Evolutionary conservation across 2,329 filamentous ascomycete genomes (phyloP), one percentile per base, ranked within the genome.

Genomic region (Curvularia spicifera): DNA sequence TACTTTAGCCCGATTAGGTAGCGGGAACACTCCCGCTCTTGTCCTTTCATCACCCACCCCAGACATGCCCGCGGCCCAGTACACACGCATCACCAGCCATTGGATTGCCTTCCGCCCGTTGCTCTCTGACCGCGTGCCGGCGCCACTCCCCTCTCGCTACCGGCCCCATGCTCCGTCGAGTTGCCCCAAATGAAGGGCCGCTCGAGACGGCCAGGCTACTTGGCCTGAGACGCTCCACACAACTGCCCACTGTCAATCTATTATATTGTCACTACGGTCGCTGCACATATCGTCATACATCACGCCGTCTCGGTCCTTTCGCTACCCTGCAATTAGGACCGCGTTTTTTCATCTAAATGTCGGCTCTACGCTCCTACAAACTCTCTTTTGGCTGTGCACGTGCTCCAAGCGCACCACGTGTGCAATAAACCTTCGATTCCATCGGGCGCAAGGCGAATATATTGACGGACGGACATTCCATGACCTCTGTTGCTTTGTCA

Each of bases 161-260:
- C 50, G 46, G 33, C 29, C 53, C 59, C 57, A 53, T 52, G 44
- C 53, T 58, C 69, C 69, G 66, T 57, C 62, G 56, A 60, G 56
- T 60, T 51, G 54, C 47, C 64, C 39, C 62, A 64, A 64, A 61
- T 66, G 58, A 67, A 68, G 56, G 61, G 46, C 35, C 12, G 8
- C 28, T 51, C 55, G 28, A 8, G 44, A 10, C 40, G 29, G 8
- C 20, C 18, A 33, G 42, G 22, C 31, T n/a, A 6, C 33, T 15
- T 35, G 33, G 37, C 57, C 68, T 63, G 68, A 67, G 69, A 68
- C 67, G 62, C 59, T 66, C 40, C 59, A 66, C 50, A 60, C 57
- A 59, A 57, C 52, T 59, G 59, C 61, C 65, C 65, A 60, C 63
- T 29, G 28, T 22, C 61, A 73, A 72, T 75, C 61, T 74, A 75